phyloP scores from a whole-genome alignment of 2,329 filamentous ascomycete species.

The Emericellopsis atlantica region DNA sequence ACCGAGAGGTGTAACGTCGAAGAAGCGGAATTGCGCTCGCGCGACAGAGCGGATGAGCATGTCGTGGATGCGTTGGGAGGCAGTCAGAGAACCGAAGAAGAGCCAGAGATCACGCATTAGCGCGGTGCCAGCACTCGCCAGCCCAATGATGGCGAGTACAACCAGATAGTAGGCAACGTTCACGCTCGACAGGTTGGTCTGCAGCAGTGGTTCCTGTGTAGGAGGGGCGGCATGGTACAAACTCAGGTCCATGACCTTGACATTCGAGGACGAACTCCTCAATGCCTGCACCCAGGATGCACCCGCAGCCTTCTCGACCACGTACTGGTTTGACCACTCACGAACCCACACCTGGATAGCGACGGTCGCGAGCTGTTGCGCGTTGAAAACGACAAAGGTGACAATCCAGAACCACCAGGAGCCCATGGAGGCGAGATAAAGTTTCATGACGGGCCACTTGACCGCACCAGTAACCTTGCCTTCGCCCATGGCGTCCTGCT shows the following conservation, averaged over 20 bases:
- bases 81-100: constrained; percentile 82
- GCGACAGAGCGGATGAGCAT: constrained; percentile 67
- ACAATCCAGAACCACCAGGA: constrained; percentile 89
- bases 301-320: constrained; percentile 20
- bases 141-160: constrained; percentile 70
- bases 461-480: constrained; percentile 76
- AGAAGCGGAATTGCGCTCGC: constrained; percentile 92
- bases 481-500: constrained; percentile 52
- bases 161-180: constrained; percentile 74
- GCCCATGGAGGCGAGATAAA: constrained; percentile 90
- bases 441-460: constrained; percentile 71
- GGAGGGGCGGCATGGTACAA: not conserved
- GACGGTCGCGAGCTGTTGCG: constrained; percentile 76
- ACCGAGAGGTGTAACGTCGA: constrained; percentile 88
- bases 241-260: constrained; percentile 1
- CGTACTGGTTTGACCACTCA: constrained; percentile 88
- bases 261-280: constrained; percentile 13
- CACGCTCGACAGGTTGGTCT: constrained; percentile 34
- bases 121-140: constrained; percentile 68
- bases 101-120: constrained; percentile 75
- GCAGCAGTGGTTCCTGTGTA: not conserved
- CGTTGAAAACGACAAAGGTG: constrained; percentile 59
- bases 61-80: constrained; percentile 75
- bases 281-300: constrained; percentile 11
- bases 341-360: constrained; percentile 92